Evolutionary conservation across 192 early-diverging fungal genomes (phyloP), one percentile per base, ranked within the genome.

Genomic region (Chytriomyces sp.): DNA sequence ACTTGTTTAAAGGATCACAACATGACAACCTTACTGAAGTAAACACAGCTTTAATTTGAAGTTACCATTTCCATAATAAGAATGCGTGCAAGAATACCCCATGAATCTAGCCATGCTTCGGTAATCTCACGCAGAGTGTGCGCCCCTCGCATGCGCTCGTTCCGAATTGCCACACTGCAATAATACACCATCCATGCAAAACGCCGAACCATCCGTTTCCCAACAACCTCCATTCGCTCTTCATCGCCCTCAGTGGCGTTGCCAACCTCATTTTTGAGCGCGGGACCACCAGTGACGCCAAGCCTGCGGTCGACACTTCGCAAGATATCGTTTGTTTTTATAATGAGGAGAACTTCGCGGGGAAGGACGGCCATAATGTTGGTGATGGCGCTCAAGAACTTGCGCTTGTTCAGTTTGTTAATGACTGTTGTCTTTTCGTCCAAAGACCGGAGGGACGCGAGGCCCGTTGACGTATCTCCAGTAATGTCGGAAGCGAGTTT

Each of bases 241-340:
- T 52, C 22, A 52, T 32, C 40, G 0, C 40, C 8, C 14, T 49
- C 19, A 25, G 10, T 17, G 17, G 14, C 63, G 17, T 4, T 22
- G n/a, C 40, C 44, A 49, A 49, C 39, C 25, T 65, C 41, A 39
- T 34, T 38, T 1, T 1, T 32, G 17, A 49, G 25, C 2, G 28
- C n/a, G 1, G 14, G 8, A n/a, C 63, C 63, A 31, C 63, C 63
- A 6, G 70, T 54, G n/a, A 86, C 82, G 41, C 77, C 79, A 5
- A 86, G 68, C 2, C 31, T 30, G 22, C 78, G 73, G 68, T 86
- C 84, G 22, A 86, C 80, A 44, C 78, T 85, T 36, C 94, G 85
- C 26, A 98, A 72, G 36, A 98, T 76, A 70, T 98, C 96, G 77
- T 96, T 94, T 3, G 94, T 95, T 75, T 96, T 98, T 68, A 98